Evolutionary conservation across 2,329 filamentous ascomycete species (phyloP), one percentile per base, ranked within the genome.

Genomic region (Fusarium cicatricum): DNA sequence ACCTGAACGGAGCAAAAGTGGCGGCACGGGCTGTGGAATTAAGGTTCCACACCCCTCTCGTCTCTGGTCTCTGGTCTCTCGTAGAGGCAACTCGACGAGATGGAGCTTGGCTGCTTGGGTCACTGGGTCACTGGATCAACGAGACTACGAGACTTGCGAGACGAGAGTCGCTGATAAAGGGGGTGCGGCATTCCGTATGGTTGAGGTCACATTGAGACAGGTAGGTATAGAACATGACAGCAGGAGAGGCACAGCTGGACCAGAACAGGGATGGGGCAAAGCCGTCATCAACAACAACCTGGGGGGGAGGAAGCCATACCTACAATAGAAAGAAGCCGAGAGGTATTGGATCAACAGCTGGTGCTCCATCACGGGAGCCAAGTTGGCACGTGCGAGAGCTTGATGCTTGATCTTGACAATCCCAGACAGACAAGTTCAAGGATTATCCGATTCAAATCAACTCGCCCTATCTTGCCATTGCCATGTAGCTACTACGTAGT

Each of bases 11-110:
- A 58, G 51, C 49, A 62, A 42, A 51, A 31, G 65, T 68, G 64
- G 61, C 58, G 65, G 63, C 59, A 57, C 56, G 55, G 52, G 62
- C 62, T 56, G 60, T 46, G 46, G 33, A 58, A 58, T 64, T 64
- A 66, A 69, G 66, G 66, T 69, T 68, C 59, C 66, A 68, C 66
- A 57, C 66, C 66, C 62, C 60, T 64, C 54, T n/a, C n/a, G n/a
- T n/a, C n/a, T n/a, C n/a, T n/a, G n/a, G n/a, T n/a, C n/a, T n/a
- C n/a, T n/a, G n/a, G n/a, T n/a, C n/a, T n/a, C n/a, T n/a, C n/a
- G n/a, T n/a, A n/a, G 23, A 26, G 23, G 9, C 23, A 23, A 4
- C 7, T 23, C 4, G 21, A 34, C 36, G 19, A 34, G 45, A 48
- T 53, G 28, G 42, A 37, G 9, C 21, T 21, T n/a, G n/a, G n/a